Percentiles rank a stretch among this genome's conserved stretches.
These are phyloP conservation scores for Yarrowia deformans DNA, from an alignment of 805 yeast species.

Conservation along the genomic window DNA sequence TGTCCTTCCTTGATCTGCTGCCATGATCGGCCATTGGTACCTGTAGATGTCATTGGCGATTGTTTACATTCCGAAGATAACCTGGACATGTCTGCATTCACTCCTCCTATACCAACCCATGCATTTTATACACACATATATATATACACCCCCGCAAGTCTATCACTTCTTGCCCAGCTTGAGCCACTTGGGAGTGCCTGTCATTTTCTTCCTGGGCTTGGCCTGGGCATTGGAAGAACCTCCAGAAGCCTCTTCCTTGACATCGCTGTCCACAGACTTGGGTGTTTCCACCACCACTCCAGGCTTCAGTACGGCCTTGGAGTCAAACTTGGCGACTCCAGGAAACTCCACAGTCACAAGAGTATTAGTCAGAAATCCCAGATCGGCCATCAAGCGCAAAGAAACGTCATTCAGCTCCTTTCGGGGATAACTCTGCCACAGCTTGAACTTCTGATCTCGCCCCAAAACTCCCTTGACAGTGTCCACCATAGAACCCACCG, in stretches of 20 bases:
- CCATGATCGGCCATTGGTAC: background rate
- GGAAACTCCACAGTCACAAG: slow-evolving; percentile 34
- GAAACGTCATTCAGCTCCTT: slow-evolving; percentile 19
- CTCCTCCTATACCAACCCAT: background rate
- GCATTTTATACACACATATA: background rate
- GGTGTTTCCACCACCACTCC: slow-evolving; percentile 26
- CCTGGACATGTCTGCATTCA: background rate
- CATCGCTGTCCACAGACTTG: slow-evolving; percentile 15
- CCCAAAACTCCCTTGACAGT: slow-evolving; percentile 7
- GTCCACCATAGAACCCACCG: slow-evolving; percentile 4
- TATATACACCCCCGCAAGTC: background rate
- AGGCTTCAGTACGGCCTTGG: slow-evolving; percentile 2
- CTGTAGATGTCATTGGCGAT: background rate
- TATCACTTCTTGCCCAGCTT: slow-evolving; percentile 30
- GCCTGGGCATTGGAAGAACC: background rate
- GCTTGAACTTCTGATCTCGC: background rate
- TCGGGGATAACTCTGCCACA: slow-evolving; percentile 32
- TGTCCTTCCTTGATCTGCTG: background rate
- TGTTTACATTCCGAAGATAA: slow-evolving; percentile 6
- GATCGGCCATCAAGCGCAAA: slow-evolving; percentile 10
- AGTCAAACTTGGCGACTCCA: slow-evolving; percentile 12
- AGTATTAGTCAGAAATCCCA: slow-evolving; percentile 21
- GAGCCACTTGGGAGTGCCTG: slow-evolving; percentile 31
- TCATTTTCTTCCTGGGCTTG: slow-evolving; percentile 23
- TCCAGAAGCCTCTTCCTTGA: background rate